Evolutionary conservation across 345 rosid species (phyloP).

Genomic region (Adansonia digitata): DNA sequence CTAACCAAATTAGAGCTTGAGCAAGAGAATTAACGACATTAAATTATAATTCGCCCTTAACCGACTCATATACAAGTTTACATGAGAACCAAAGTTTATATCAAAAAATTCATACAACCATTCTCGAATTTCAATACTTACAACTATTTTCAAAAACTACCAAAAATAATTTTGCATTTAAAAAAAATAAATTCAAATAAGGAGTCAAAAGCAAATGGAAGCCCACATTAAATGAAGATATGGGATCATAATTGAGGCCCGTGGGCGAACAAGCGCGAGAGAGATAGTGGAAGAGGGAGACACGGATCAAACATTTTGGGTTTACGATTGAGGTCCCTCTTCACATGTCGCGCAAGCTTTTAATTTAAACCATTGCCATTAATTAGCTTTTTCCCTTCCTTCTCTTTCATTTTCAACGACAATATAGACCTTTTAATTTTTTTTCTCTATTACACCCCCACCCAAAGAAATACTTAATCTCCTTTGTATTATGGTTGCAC

Average conservation of each 20-base stretch:
- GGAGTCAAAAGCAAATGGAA: not conserved
- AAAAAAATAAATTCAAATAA: too few relatives aligned
- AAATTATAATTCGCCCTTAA: too few relatives aligned
- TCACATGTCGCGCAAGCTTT: not conserved
- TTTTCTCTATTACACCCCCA: too few relatives aligned
- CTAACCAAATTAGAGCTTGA: too few relatives aligned
- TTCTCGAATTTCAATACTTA: too few relatives aligned
- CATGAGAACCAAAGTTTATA: too few relatives aligned
- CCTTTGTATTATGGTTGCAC: not conserved
- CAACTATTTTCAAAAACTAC: too few relatives aligned
- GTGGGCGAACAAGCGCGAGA: constrained; percentile 15
- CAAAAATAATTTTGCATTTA: too few relatives aligned
- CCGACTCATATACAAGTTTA: too few relatives aligned
- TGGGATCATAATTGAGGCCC: constrained; percentile 16
- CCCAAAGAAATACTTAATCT: not conserved
- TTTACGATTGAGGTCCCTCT: constrained; percentile 17
- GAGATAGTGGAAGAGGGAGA: constrained; percentile 11
- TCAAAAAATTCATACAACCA: too few relatives aligned
- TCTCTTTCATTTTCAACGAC: constrained; percentile 1
- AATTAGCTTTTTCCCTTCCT: not conserved
- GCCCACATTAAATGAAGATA: constrained; percentile 22
- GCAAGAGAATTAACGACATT: too few relatives aligned
- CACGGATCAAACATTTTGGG: constrained; percentile 24
- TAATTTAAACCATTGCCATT: not conserved
- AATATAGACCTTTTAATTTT: too few relatives aligned